Percentiles rank a stretch among this genome's conserved stretches.
These are phyloP conservation scores for Daedalea quercina DNA, from an alignment of 768 basidiomycete species.

Conservation along the genomic window DNA sequence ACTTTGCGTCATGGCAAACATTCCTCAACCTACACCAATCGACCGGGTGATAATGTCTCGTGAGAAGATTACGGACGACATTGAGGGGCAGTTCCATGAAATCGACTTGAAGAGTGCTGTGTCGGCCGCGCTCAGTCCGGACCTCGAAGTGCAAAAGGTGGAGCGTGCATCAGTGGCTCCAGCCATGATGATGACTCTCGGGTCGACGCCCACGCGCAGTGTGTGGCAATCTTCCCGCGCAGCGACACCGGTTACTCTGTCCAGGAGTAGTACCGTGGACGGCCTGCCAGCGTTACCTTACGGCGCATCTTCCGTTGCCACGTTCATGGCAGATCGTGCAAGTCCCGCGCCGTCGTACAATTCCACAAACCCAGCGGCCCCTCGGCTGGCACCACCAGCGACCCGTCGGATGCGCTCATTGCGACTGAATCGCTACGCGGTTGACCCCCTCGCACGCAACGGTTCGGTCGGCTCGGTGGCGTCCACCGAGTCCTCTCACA, in stretches of 20 bases:
- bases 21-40: conserved; percentile 12
- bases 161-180: neutral
- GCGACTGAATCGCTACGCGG: neutral
- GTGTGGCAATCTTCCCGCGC: neutral
- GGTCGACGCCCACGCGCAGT: neutral
- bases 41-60: too few relatives aligned
- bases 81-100: neutral
- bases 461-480: neutral
- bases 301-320: neutral
- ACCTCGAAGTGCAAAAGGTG: neutral
- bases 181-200: neutral
- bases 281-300: neutral
- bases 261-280: neutral
- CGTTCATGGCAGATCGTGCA: neutral
- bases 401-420: conserved; percentile 1
- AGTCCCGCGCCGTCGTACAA: conserved; percentile 2
- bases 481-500: neutral
- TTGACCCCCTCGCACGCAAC: neutral
- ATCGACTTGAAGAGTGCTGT: neutral
- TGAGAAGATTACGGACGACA: neutral
- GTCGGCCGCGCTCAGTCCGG: neutral
- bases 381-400: neutral
- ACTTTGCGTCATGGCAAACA: conserved; percentile 19
- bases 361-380: neutral
- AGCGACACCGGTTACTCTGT: neutral